These are phyloP conservation scores for Cordyceps tenuipes DNA, from an alignment of 2,329 filamentous ascomycete genomes.

Conservation along the genomic window DNA sequence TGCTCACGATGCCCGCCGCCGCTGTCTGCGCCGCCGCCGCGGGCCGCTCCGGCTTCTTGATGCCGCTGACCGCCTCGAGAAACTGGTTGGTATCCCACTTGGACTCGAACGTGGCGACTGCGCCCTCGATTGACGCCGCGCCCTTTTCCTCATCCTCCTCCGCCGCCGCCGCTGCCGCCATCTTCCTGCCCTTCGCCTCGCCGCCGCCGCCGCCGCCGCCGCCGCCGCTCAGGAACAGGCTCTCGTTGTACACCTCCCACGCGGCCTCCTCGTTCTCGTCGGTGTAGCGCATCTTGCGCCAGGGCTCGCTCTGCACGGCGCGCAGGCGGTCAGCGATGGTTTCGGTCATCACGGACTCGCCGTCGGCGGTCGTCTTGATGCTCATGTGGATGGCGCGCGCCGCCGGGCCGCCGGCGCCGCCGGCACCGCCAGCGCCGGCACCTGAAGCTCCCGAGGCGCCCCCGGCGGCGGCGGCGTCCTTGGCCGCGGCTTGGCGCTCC, in stretches of 20 bases:
- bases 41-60: slow-evolving; percentile 26
- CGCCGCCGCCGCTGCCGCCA: background rate
- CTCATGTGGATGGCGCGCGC: slow-evolving; percentile 79
- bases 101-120: slow-evolving; percentile 31
- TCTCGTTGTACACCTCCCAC: slow-evolving; percentile 68
- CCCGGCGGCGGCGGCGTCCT: slow-evolving; percentile 23
- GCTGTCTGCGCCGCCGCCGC: slow-evolving; percentile 12
- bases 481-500: slow-evolving; percentile 39
- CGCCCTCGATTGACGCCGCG: slow-evolving; percentile 24
- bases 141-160: too few relatives aligned
- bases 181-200: slow-evolving; percentile 1
- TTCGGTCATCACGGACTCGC: slow-evolving; percentile 55
- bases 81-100: slow-evolving; percentile 37
- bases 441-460: slow-evolving; percentile 8
- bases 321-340: slow-evolving; percentile 71
- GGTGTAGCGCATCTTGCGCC: slow-evolving; percentile 70
- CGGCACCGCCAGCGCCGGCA: slow-evolving; percentile 24
- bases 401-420: slow-evolving; percentile 34
- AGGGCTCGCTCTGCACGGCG: slow-evolving; percentile 71
- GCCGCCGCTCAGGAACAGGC: slow-evolving; percentile 52
- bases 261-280: slow-evolving; percentile 72
- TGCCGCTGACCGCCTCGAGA: slow-evolving; percentile 38
- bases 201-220: background rate
- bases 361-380: slow-evolving; percentile 66
- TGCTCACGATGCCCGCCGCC: slow-evolving; percentile 6